Conservation (phyloP, 129 eudicot species). For the Centella asiatica region DNA sequence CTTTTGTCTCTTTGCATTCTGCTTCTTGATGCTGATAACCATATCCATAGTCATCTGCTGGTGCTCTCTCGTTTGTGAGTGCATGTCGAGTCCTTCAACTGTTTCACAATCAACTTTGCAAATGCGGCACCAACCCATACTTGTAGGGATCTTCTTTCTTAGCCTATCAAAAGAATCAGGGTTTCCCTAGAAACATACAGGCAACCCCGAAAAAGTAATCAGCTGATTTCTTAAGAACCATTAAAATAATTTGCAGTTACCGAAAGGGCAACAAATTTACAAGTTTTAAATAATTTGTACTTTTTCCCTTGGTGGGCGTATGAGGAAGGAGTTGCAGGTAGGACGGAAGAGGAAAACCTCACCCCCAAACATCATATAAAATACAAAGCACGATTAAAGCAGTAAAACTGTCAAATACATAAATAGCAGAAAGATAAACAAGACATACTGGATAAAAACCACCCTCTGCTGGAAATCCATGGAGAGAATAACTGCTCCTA, state of each 20-base stretch:
- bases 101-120: constrained; percentile 90
- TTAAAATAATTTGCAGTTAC: not conserved
- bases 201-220: constrained; percentile 9
- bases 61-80: constrained; percentile 92
- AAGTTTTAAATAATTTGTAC: not conserved
- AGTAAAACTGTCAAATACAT: not conserved
- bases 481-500: constrained; percentile 54
- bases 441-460: constrained; percentile 59
- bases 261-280: not conserved
- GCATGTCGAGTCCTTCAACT: constrained; percentile 85
- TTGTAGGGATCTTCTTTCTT: constrained; percentile 52
- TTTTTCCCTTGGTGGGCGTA: no score
- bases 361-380: not conserved
- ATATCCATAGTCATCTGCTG: constrained; percentile 86
- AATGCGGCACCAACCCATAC: constrained; percentile 91
- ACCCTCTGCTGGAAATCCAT: constrained; percentile 42
- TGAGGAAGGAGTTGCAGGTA: no score
- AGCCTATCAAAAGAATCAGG: constrained; percentile 55
- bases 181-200: constrained; percentile 46
- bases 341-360: no score
- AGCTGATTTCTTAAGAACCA: not conserved
- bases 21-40: constrained; percentile 76
- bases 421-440: not conserved
- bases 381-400: not conserved
- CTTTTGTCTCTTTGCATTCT: constrained; percentile 65